phyloP scores from a whole-genome alignment of 164 flowering plant species.

The Berberis vulgaris region DNA sequence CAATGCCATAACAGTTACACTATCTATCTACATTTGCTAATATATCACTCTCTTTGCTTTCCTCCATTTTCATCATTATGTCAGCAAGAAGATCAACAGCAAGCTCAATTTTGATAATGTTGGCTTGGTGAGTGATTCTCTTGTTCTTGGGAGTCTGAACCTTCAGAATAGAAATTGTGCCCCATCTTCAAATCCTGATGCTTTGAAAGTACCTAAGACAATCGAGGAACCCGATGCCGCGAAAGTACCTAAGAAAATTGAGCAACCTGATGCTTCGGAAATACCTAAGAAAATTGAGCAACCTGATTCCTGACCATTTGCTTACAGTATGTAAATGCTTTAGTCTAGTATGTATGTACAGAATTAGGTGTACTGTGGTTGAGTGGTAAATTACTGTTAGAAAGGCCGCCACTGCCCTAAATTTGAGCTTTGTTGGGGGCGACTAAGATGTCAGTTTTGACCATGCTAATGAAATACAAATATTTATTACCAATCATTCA shows the following conservation, averaged over 20 bases:
- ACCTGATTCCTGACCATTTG: no score
- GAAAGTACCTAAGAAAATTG: slow-evolving; percentile 31
- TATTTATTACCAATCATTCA: no score
- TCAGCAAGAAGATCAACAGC: slow-evolving; percentile 56
- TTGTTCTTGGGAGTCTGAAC: slow-evolving; percentile 77
- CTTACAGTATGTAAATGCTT: no score
- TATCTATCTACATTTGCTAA: not conserved
- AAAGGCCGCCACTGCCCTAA: no score
- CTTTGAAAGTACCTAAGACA: not conserved
- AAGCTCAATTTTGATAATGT: slow-evolving; percentile 67
- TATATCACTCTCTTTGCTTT: not conserved
- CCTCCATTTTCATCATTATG: not conserved
- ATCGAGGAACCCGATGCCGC: no score
- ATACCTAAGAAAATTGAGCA: no score
- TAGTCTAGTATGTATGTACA: no score
- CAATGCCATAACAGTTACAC: not conserved
- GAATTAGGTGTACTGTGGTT: no score
- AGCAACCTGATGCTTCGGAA: slow-evolving; percentile 8
- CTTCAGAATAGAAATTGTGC: slow-evolving; percentile 52
- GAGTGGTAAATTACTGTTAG: no score
- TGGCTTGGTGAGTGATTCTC: slow-evolving; percentile 80
- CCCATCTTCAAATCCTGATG: slow-evolving; percentile 29
- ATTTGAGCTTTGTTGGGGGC: no score
- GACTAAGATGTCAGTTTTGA: no score
- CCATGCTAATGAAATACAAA: no score